phyloP scores from a whole-genome alignment of 139 green algal genomes.

The Asterochloris sp. region DNA sequence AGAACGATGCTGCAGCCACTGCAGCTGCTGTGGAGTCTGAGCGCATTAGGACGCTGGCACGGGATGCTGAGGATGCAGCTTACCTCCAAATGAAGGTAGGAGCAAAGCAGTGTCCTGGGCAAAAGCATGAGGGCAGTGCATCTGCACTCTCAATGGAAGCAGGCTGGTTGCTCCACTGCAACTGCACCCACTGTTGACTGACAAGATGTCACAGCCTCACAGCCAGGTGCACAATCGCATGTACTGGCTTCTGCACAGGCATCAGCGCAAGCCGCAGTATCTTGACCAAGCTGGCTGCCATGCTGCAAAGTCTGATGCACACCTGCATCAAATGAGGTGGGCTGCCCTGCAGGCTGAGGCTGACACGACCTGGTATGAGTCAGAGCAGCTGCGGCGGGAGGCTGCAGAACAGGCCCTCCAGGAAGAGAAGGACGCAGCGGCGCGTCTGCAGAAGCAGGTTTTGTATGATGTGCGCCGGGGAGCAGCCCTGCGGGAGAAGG shows the following conservation, averaged over 20 bases:
- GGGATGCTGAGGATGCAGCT: slow-evolving; percentile 8
- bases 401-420: not conserved
- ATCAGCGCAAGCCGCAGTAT: no score
- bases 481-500: slow-evolving; percentile 16
- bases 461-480: not conserved
- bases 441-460: not conserved
- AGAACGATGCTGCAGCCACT: slow-evolving; percentile 4
- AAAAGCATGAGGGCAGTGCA: no score
- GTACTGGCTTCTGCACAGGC: no score
- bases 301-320: no score
- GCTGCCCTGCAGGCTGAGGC: slow-evolving; percentile 8
- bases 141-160: no score
- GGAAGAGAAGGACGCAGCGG: not conserved
- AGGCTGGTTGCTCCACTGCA: no score
- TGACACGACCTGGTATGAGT: slow-evolving; percentile 13
- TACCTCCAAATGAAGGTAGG: slow-evolving; percentile 8
- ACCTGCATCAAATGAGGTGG: no score
- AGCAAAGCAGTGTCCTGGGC: no score
- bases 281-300: no score
- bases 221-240: no score
- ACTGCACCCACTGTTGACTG: no score
- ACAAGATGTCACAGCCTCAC: no score
- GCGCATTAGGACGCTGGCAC: not conserved
- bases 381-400: not conserved
- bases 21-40: slow-evolving; percentile 4